Percentiles rank a stretch among this genome's conserved stretches.
Conservation (phyloP, 371 early-diverging fungal genomes). For the Batkoa obscura region DNA sequence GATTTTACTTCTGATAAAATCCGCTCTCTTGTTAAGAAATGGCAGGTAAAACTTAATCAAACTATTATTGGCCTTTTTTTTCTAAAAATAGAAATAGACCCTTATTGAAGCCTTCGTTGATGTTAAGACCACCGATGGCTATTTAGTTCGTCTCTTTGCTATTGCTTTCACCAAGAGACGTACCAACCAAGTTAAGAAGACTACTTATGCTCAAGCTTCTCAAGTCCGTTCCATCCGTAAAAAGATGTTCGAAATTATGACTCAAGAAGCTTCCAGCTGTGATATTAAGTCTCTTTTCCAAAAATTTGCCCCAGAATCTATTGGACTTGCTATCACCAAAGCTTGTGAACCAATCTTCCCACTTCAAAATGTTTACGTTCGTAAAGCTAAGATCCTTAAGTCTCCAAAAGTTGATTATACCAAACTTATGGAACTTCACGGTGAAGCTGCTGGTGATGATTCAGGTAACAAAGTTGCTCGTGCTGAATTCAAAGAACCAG, state of each 20-base stretch:
- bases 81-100: constrained; percentile 23
- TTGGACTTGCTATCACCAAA: constrained; percentile 96
- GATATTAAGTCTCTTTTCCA: constrained; percentile 94
- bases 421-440: constrained; percentile 93
- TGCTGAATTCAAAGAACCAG: constrained; percentile 73
- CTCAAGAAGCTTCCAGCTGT: constrained; percentile 68
- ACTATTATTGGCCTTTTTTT: background rate
- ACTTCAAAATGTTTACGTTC: constrained; percentile 93
- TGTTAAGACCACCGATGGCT: constrained; percentile 99
- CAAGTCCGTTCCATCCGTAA: constrained; percentile 99
- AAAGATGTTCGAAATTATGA: constrained; percentile 99
- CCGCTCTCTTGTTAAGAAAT: constrained; percentile 99
- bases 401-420: constrained; percentile 88
- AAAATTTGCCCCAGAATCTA: constrained; percentile 80
- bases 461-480: constrained; percentile 64
- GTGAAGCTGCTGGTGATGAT: constrained; percentile 49
- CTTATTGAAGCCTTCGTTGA: constrained; percentile 97
- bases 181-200: constrained; percentile 91
- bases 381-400: constrained; percentile 99
- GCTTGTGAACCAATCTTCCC: constrained; percentile 95
- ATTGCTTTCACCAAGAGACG: constrained; percentile 97
- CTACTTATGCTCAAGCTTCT: constrained; percentile 93
- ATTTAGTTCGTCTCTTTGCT: constrained; percentile 94
- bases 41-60: constrained; percentile 48
- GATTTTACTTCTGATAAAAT: constrained; percentile 99